These are phyloP conservation scores for Xylaria acuta DNA, from an alignment of 495 filamentous ascomycete genomes.

Conservation along the genomic window DNA sequence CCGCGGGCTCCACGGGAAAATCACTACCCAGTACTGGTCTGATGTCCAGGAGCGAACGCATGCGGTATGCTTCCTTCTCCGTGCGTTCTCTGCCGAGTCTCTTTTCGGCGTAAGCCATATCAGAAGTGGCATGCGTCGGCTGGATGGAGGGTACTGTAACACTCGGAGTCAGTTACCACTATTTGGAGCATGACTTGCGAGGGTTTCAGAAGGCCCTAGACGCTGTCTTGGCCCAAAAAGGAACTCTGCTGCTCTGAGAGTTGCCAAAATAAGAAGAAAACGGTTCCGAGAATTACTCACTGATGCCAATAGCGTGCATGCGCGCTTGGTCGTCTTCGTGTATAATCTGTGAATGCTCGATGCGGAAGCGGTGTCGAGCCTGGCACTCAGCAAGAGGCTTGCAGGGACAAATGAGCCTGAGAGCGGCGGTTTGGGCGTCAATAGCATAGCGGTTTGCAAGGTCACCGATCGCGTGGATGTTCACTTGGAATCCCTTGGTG, in stretches of 20 bases:
- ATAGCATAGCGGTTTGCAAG: slow-evolving; percentile 64
- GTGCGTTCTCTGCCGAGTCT: slow-evolving; percentile 61
- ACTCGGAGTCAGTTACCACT: too few relatives aligned
- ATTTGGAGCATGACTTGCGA: too few relatives aligned
- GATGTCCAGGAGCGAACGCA: slow-evolving; percentile 57
- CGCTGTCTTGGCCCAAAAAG: too few relatives aligned
- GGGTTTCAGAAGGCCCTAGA: too few relatives aligned
- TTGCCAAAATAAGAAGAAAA: too few relatives aligned
- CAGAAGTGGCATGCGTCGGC: slow-evolving; percentile 70
- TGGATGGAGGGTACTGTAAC: slow-evolving; percentile 73
- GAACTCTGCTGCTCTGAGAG: too few relatives aligned
- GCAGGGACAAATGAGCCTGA: slow-evolving; percentile 53
- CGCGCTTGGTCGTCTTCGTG: slow-evolving; percentile 63
- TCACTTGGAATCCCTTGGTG: slow-evolving; percentile 59
- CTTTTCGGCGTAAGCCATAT: slow-evolving; percentile 63
- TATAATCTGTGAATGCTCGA: slow-evolving; percentile 72
- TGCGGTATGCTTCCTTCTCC: slow-evolving; percentile 59
- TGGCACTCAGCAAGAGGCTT: slow-evolving; percentile 52
- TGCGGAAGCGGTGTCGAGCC: slow-evolving; percentile 58
- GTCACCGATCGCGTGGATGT: slow-evolving; percentile 72
- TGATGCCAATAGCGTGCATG: slow-evolving; percentile 61
- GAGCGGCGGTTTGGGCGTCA: slow-evolving; percentile 57
- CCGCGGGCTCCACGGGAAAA: slow-evolving; percentile 69
- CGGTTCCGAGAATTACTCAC: too few relatives aligned
- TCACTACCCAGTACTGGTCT: slow-evolving; percentile 64